phyloP scores from a whole-genome alignment of 306 rosid species.

The Rosa rugosa region DNA sequence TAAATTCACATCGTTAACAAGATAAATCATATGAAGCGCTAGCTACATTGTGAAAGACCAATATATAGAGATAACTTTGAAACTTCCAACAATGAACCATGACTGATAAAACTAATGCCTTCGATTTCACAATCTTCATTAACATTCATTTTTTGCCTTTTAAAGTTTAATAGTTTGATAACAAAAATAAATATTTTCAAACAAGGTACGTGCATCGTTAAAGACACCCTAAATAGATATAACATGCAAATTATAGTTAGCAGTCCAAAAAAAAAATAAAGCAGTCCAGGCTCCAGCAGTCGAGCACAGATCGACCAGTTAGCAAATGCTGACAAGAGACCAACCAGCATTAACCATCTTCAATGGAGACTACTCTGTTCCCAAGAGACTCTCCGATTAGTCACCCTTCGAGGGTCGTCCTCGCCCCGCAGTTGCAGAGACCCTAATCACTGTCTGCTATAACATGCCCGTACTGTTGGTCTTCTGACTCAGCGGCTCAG shows the following conservation, averaged over 20 bases:
- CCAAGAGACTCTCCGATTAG: conserved; percentile 10
- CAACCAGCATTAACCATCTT: not conserved
- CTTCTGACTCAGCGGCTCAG: not conserved
- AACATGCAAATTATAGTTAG: not conserved
- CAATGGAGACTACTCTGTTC: not conserved
- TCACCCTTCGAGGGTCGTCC: not conserved
- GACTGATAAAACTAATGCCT: too few species aligned
- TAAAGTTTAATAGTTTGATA: too few species aligned
- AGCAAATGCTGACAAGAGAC: not conserved
- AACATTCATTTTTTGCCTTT: not conserved
- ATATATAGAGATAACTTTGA: too few species aligned
- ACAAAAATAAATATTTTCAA: too few species aligned
- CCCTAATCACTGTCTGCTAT: not conserved
- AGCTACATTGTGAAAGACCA: not conserved
- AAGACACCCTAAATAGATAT: too few species aligned
- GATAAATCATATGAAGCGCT: too few species aligned
- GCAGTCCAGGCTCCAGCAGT: not conserved
- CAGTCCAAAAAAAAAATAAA: not conserved
- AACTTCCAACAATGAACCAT: too few species aligned
- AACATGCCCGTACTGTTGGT: not conserved
- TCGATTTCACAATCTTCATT: not conserved
- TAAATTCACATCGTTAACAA: too few species aligned
- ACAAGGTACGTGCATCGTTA: too few species aligned
- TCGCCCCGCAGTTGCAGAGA: not conserved
- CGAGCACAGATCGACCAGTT: not conserved